Percentiles rank a stretch among this genome's conserved stretches.
These are phyloP conservation scores for Metschnikowia picachoensis DNA, from an alignment of 805 yeast species.

Conservation along the genomic window DNA sequence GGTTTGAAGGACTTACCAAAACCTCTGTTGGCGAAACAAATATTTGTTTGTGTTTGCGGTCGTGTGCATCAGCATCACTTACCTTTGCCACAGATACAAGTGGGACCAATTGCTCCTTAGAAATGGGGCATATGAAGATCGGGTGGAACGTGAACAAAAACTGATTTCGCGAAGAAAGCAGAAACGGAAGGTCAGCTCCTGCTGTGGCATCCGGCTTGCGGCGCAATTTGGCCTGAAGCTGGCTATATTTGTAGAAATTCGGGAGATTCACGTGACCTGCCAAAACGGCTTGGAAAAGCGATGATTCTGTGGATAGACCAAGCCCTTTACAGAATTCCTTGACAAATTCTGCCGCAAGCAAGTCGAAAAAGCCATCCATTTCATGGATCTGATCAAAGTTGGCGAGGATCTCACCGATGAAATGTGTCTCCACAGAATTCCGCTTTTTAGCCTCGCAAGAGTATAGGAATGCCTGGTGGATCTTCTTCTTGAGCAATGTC, in stretches of 20 bases:
- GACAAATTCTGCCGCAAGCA: conserved; percentile 37
- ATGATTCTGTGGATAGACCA: conserved; percentile 37
- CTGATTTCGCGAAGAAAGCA: conserved; percentile 36
- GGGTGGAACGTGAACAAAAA: conserved; percentile 41
- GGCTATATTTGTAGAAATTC: conserved; percentile 39
- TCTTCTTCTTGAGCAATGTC: conserved; percentile 5
- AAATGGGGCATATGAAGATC: conserved; percentile 43
- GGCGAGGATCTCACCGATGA: conserved; percentile 30
- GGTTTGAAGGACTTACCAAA: conserved; percentile 22
- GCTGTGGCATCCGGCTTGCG: conserved; percentile 14
- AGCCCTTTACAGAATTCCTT: conserved; percentile 37
- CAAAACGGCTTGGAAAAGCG: conserved; percentile 37
- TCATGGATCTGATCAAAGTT: conserved; percentile 28
- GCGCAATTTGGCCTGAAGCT: conserved; percentile 31
- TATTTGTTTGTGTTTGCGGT: conserved; percentile 11
- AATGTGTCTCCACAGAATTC: conserved; percentile 21
- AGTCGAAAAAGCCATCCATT: conserved; percentile 29
- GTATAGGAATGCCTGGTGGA: conserved; percentile 3
- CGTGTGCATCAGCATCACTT: conserved; percentile 12
- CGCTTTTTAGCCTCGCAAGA: conserved; percentile 13
- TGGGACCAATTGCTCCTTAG: conserved; percentile 41
- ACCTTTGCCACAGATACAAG: conserved; percentile 15
- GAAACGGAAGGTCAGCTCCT: conserved; percentile 39
- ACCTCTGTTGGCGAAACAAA: conserved; percentile 10
- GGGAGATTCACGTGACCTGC: conserved; percentile 42